phyloP scores from a whole-genome alignment of 768 basidiomycete species.

The Boletus barrowsii region DNA sequence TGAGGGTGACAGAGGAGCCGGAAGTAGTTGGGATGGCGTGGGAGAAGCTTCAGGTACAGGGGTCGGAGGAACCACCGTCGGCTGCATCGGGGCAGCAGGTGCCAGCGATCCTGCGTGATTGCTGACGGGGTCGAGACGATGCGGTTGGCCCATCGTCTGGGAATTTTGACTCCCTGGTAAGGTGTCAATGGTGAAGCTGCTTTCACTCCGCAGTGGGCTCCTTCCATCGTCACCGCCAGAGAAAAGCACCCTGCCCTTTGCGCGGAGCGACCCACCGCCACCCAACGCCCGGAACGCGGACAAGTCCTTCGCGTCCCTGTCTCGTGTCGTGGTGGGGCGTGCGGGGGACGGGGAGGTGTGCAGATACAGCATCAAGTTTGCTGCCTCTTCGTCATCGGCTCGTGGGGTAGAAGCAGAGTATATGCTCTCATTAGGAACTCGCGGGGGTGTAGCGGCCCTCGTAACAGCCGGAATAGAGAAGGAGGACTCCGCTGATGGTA shows the following conservation, averaged over 20 bases:
- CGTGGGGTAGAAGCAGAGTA: constrained; percentile 50
- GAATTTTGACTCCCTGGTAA: constrained; percentile 27
- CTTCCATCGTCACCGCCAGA: constrained; percentile 37
- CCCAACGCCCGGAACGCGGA: constrained; percentile 57
- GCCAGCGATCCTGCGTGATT: constrained; percentile 18
- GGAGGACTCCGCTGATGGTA: constrained; percentile 41
- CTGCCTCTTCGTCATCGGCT: constrained; percentile 73
- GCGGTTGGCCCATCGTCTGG: constrained; percentile 19
- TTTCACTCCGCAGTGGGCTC: constrained; percentile 28
- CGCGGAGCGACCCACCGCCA: constrained; percentile 44
- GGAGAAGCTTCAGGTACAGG: constrained; percentile 27
- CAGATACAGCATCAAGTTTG: constrained; percentile 81
- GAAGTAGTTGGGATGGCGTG: constrained; percentile 23
- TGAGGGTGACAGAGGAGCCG: constrained; percentile 24
- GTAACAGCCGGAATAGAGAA: constrained; percentile 21
- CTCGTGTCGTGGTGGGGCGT: constrained; percentile 49
- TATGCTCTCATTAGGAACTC: constrained; percentile 28
- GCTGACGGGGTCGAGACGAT: constrained; percentile 15
- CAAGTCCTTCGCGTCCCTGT: constrained; percentile 47
- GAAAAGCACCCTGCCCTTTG: constrained; percentile 72
- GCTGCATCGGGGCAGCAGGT: constrained; percentile 28
- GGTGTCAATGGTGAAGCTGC: constrained; percentile 22
- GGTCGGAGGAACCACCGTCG: constrained; percentile 34
- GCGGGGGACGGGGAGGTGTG: constrained; percentile 84
- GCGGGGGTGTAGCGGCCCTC: constrained; percentile 37